A percentile compares a stretch with the other conserved stretches of the same genome.
These are phyloP conservation scores for Dacryopinax primogenitus DNA, from an alignment of 768 basidiomycete species.

Conservation along the genomic window DNA sequence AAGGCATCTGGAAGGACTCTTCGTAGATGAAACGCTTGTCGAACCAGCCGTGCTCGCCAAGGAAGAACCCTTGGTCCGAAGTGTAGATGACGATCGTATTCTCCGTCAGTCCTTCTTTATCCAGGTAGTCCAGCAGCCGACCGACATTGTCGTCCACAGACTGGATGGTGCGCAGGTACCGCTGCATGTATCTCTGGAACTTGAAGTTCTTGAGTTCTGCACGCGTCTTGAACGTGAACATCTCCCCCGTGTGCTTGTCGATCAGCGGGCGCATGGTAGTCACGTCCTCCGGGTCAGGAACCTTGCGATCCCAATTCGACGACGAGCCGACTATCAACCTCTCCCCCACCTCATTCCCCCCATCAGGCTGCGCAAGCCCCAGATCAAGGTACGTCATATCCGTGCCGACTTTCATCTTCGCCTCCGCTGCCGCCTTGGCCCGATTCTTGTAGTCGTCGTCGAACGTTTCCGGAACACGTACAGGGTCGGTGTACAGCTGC, in stretches of 20 bases:
- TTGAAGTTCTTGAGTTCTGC: constrained; percentile 18
- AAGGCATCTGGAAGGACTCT: constrained; percentile 18
- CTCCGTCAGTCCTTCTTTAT: constrained; percentile 13
- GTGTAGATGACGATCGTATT: constrained; percentile 20
- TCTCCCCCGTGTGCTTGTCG: constrained; percentile 17
- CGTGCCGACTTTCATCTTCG: constrained; percentile 19
- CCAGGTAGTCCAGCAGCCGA: constrained; percentile 17
- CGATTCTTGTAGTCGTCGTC: constrained; percentile 21
- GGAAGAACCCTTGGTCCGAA: constrained; percentile 19
- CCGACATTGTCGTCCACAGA: constrained; percentile 20
- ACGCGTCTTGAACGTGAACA: constrained; percentile 19
- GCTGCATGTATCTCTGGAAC: constrained; percentile 21
- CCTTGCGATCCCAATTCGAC: constrained; percentile 13
- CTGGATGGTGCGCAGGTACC: constrained; percentile 19
- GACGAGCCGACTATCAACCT: constrained; percentile 2
- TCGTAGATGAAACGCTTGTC: constrained; percentile 20
- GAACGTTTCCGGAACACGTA: constrained; percentile 19
- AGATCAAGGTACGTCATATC: constrained; percentile 18
- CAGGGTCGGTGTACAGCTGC: constrained; percentile 17
- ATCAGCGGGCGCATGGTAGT: constrained; percentile 15
- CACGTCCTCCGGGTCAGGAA: constrained; percentile 19
- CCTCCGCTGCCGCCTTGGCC: constrained; percentile 17
- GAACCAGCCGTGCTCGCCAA: constrained; percentile 21
- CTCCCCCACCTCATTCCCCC: constrained; percentile 15
- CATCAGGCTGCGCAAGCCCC: constrained; percentile 18